phyloP scores from a whole-genome alignment of 495 filamentous ascomycete species.

The Neurospora sp. region DNA sequence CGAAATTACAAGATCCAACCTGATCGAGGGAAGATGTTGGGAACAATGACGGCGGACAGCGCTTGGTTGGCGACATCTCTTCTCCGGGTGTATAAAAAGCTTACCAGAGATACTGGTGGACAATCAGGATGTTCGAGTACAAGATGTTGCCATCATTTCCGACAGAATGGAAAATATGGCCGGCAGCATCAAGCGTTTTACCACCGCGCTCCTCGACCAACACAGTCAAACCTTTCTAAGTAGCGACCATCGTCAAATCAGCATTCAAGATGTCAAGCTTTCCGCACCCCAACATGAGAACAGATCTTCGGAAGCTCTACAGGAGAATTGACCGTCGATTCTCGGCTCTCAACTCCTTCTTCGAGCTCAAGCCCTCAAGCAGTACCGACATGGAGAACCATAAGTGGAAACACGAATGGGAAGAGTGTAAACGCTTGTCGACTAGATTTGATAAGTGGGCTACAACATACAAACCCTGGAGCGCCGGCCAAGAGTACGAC shows the following conservation, averaged over 20 bases:
- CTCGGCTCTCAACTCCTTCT: too few species aligned
- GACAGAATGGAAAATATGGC: neutral
- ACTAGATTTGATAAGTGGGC: too few species aligned
- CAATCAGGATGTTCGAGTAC: rapidly evolving
- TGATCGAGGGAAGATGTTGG: rapidly evolving
- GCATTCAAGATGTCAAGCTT: neutral
- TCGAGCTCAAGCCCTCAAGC: too few species aligned
- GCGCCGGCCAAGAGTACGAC: too few species aligned
- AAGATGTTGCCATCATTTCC: neutral
- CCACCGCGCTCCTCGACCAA: neutral
- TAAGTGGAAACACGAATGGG: too few species aligned
- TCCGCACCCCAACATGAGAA: too few species aligned
- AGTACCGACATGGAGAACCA: too few species aligned
- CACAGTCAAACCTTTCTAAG: rapidly evolving
- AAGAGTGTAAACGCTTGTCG: too few species aligned
- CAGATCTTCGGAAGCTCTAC: too few species aligned
- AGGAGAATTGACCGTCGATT: too few species aligned
- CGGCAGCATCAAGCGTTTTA: neutral
- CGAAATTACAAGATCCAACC: neutral
- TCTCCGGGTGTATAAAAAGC: neutral
- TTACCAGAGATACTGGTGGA: neutral
- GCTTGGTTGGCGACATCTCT: neutral
- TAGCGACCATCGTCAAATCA: too few species aligned
- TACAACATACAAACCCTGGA: too few species aligned
- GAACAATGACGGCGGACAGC: neutral